Evolutionary conservation across 2,329 filamentous ascomycete genomes (phyloP), one percentile per base, ranked within the genome.

Genomic region (Colletotrichum incanum): DNA sequence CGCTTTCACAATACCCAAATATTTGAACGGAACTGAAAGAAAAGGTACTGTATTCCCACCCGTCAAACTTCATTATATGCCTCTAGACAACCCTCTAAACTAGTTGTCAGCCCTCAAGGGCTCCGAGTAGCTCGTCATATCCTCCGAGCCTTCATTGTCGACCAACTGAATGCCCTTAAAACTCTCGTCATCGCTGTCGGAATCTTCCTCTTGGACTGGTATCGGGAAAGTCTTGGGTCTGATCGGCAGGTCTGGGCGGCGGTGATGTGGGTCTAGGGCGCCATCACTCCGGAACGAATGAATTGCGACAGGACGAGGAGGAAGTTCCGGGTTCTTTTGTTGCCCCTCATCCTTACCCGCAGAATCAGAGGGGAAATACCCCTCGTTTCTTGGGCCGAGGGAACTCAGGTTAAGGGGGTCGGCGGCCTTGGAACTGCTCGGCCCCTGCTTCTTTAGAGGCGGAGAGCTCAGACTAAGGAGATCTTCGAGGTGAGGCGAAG

Each of bases 91-190:
- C 20, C 20, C 41, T 31, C 23, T 55, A 34, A 18, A 55, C 49
- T 64, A 41, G 26, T 71, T 39, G 31, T 56, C 60, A 18, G 37
- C 62, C 56, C 61, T 66, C 41, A 71, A n/a, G 20, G 67, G 61
- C 43, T 63, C 67, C 20, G 61, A 67, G 43, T 45, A 67, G 11
- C 14, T 62, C 43, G 56, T 71, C 61, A 71, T 67, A 39, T 58
- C 58, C 11, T 47, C 64, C 23, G 28, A 76, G 23, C 76, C 79
- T 47, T 82, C 82, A 47, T 85, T 79, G 52, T 81, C 78, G 28
- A 81, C 77, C 84, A 85, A 83, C 31, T 72, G 76, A 43, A 85
- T 85, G 5, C 76, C 78, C 2, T 74, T 74, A 58, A 80, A 81
- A 43, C 81, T 81, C 20, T 81, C 82, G 12, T 84, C 80, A 9